Percentiles rank a stretch among this genome's conserved stretches.
Evolutionary conservation across 495 filamentous ascomycete species (phyloP).

Genomic region (Penicillium pancosmium): DNA sequence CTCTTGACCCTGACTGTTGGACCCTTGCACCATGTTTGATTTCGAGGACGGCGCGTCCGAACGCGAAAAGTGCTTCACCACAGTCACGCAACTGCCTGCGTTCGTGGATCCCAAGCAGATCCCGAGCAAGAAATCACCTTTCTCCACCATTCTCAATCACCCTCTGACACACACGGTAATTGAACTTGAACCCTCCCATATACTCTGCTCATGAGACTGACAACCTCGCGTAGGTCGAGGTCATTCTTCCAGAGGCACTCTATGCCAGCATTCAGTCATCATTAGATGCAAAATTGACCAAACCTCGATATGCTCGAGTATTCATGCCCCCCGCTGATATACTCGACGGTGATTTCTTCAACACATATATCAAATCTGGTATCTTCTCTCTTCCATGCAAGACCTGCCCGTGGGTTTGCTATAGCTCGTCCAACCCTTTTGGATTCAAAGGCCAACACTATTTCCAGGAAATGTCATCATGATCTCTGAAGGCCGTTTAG

Average conservation of each 20-base stretch:
- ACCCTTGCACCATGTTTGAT: slow-evolving; percentile 53
- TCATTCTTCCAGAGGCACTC: slow-evolving; percentile 71
- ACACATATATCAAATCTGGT: slow-evolving; percentile 85
- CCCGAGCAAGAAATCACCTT: slow-evolving; percentile 72
- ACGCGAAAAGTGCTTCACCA: slow-evolving; percentile 74
- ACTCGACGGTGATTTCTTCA: slow-evolving; percentile 80
- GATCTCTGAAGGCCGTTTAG: slow-evolving; percentile 82
- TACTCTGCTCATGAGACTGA: slow-evolving; percentile 11
- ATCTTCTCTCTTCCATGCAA: slow-evolving; percentile 14
- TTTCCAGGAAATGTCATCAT: slow-evolving; percentile 79
- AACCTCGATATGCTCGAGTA: slow-evolving; percentile 64
- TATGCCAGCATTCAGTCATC: slow-evolving; percentile 59
- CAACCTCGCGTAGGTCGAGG: slow-evolving; percentile 59
- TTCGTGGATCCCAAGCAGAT: slow-evolving; percentile 71
- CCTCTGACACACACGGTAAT: slow-evolving; percentile 77
- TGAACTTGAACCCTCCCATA: not conserved
- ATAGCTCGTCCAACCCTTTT: not conserved
- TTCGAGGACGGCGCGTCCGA: slow-evolving; percentile 55
- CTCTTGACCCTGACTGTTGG: not conserved
- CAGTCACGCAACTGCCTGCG: slow-evolving; percentile 61
- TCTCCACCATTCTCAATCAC: slow-evolving; percentile 66
- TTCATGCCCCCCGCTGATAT: slow-evolving; percentile 73
- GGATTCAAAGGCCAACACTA: slow-evolving; percentile 1
- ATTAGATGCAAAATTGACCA: slow-evolving; percentile 47
- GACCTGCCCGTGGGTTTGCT: not conserved